Percentiles rank a stretch among this genome's conserved stretches.
Conservation (phyloP, 2,329 filamentous ascomycete genomes). For the Aspergillus terreus region DNA sequence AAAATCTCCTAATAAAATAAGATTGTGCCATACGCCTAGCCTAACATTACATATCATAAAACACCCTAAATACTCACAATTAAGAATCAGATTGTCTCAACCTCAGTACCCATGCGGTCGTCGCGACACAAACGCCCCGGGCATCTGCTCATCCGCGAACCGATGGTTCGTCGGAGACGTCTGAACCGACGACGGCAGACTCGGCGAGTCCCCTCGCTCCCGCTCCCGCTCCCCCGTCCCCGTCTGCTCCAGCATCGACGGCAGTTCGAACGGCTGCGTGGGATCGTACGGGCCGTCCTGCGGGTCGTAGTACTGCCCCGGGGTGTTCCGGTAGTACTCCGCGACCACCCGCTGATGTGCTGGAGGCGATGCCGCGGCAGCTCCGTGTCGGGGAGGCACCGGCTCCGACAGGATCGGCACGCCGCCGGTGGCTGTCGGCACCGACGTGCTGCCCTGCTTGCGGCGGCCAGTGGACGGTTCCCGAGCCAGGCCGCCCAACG, state of each 20-base stretch:
- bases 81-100: not conserved
- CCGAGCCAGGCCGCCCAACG: constrained; percentile 28
- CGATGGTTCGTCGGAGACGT: not conserved
- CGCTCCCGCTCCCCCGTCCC: not conserved
- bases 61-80: no score
- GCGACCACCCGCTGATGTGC: not conserved
- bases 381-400: constrained; percentile 16
- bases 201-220: constrained; percentile 2
- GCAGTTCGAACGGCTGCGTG: constrained; percentile 13
- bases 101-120: not conserved
- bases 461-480: constrained; percentile 40
- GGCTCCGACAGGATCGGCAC: constrained; percentile 26
- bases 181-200: not conserved
- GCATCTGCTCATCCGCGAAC: constrained; percentile 3
- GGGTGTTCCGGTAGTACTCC: constrained; percentile 10
- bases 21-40: no score
- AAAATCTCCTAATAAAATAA: no score
- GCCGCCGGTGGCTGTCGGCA: constrained; percentile 10
- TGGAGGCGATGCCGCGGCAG: constrained; percentile 6
- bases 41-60: no score
- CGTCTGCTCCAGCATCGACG: constrained; percentile 9
- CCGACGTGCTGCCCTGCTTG: constrained; percentile 22
- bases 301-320: constrained; percentile 9
- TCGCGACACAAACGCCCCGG: constrained; percentile 5
- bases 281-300: constrained; percentile 10